Percentiles rank a stretch among this genome's conserved stretches.
These are phyloP conservation scores for Phytophthora boehmeriae DNA, from an alignment of 352 stramenopile species.

Conservation along the genomic window DNA sequence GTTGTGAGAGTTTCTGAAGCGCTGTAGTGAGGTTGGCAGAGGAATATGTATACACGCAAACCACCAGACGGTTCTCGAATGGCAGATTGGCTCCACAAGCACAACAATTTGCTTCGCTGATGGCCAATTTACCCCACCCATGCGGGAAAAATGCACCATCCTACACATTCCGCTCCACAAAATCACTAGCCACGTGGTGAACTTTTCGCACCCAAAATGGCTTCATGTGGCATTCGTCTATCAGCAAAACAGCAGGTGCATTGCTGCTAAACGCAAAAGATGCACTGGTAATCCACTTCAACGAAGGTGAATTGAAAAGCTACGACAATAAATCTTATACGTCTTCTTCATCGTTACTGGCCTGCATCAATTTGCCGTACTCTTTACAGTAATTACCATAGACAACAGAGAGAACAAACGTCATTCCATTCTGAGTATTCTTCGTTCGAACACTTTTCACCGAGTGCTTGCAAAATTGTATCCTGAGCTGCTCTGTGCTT, in stretches of 20 bases:
- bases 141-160: neutral
- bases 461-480: slow-evolving; percentile 32
- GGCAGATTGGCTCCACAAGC: slow-evolving; percentile 16
- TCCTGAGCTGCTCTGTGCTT: slow-evolving; percentile 4
- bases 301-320: no score
- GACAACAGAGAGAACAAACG: neutral
- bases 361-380: no score
- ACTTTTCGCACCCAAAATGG: neutral
- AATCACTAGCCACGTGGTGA: neutral
- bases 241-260: neutral
- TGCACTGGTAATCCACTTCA: no score
- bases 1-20: neutral
- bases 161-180: neutral
- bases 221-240: neutral
- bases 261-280: neutral
- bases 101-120: neutral
- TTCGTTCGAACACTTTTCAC: slow-evolving; percentile 20
- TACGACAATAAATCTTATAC: no score
- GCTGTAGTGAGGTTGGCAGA: neutral
- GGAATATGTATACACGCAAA: slow-evolving; percentile 28
- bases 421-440: slow-evolving; percentile 5
- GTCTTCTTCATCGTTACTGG: no score
- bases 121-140: neutral
- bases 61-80: slow-evolving; percentile 32
- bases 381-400: no score